Conservation (phyloP, 169 alveolate genomes). For the Plasmodium reichenowi region DNA sequence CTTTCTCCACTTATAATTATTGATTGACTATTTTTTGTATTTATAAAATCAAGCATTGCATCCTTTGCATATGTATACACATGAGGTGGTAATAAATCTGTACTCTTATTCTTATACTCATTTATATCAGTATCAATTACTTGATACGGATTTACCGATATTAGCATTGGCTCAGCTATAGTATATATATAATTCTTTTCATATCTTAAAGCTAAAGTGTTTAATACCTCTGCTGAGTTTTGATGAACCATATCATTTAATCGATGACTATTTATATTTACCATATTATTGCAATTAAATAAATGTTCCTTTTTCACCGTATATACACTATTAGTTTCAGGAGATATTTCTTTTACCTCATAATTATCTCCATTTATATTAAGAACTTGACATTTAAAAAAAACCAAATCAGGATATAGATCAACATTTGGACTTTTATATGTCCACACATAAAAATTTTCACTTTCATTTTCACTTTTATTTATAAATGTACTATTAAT, state of each 20-base stretch:
- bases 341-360: slow-evolving; percentile 46
- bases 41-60: slow-evolving; percentile 85
- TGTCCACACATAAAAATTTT: slow-evolving; percentile 70
- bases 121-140: slow-evolving; percentile 41
- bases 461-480: slow-evolving; percentile 32
- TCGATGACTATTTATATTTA: slow-evolving; percentile 70
- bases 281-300: slow-evolving; percentile 55
- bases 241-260: slow-evolving; percentile 71
- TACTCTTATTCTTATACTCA: slow-evolving; percentile 36
- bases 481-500: slow-evolving; percentile 59
- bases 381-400: slow-evolving; percentile 62
- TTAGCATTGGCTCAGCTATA: slow-evolving; percentile 74
- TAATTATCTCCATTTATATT: slow-evolving; percentile 65
- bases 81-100: slow-evolving; percentile 88
- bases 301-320: slow-evolving; percentile 54
- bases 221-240: slow-evolving; percentile 70
- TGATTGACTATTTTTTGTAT: slow-evolving; percentile 89
- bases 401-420: slow-evolving; percentile 68
- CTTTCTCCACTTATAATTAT: slow-evolving; percentile 99
- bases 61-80: slow-evolving; percentile 90
- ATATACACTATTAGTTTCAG: slow-evolving; percentile 71
- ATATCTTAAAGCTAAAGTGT: slow-evolving; percentile 67
- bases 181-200: slow-evolving; percentile 71
- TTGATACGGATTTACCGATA: slow-evolving; percentile 74
- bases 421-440: slow-evolving; percentile 66